Base-by-base conservation (phyloP, 2,329 filamentous ascomycete genomes). In the Orbilia brochopaga region DNA sequence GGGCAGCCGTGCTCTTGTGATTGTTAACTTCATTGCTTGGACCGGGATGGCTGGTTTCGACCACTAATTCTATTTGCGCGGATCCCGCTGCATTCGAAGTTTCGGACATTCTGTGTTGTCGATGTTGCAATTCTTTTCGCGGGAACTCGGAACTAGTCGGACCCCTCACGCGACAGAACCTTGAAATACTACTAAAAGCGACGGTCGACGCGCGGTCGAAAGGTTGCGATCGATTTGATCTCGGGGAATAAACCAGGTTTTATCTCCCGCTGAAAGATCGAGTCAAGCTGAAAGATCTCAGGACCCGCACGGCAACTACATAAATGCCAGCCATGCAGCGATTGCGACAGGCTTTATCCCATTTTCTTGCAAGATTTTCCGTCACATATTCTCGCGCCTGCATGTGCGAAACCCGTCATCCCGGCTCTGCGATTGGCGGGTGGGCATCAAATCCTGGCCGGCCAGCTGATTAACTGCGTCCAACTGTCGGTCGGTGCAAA, bases 31-130 rank as follows among this genome's bases (percentile, higher is more conserved):
- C 35, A 23, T 11, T 24, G 6, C 32, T 11, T 11, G 44, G n/a
- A 11, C 23, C 35, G 27, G 10, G 1, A 19, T 30, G 40, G 13
- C 42, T 23, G n/a, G 13, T 60, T 52, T 52, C n/a, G 35, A 19
- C 6, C n/a, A 40, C 2, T n/a, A n/a, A 6, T 19, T 54, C 10
- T 11, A 15, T 1, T 42, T 57, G 32, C 19, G 17, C 40, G 40
- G 15, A 13, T 40, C 13, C 17, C 1, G 24, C 15, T 24, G 46
- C 21, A 42, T 30, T 59, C 6, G 55, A n/a, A 13, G 23, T 21
- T 32, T 13, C 17, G 35, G 30, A 37, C 30, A 55, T 55, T 23
- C 17, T 40, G 52, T 40, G 52, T 55, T 55, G 52, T 21, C 19
- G 30, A 30, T 19, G 27, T 35, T 44, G 27, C 27, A 32, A 32